Percentiles rank a stretch among this genome's conserved stretches.
phyloP scores from a whole-genome alignment of 805 yeast genomes.

The Wickerhamomyces alni region DNA sequence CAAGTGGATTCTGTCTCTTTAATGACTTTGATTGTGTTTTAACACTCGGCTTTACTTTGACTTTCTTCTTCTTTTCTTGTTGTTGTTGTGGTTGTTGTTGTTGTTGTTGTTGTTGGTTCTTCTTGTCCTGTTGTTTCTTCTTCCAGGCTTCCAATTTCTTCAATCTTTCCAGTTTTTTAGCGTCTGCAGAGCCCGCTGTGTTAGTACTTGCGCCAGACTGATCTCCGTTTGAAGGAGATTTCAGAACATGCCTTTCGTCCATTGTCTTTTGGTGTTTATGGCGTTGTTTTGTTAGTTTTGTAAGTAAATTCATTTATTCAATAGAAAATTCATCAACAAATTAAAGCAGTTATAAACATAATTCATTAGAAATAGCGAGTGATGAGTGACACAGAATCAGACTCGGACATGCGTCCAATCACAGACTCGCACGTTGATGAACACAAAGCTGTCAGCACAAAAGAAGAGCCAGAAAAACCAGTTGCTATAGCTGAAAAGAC shows the following conservation, averaged over 20 bases:
- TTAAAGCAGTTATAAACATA: too few relatives aligned
- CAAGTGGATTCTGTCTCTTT: conserved; percentile 19
- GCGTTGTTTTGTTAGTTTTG: too few relatives aligned
- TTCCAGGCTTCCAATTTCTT: conserved; percentile 49
- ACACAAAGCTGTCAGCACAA: background rate
- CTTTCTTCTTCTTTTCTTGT: background rate
- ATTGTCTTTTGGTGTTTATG: too few relatives aligned
- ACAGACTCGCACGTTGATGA: background rate
- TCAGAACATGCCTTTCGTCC: conserved; percentile 10
- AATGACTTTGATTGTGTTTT: background rate
- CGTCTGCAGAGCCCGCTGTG: conserved; percentile 5
- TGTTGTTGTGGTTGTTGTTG: background rate
- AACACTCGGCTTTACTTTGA: background rate
- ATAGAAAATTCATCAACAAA: too few relatives aligned
- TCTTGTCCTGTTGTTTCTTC: conserved; percentile 28
- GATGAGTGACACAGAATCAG: background rate
- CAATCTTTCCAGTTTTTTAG: conserved; percentile 26
- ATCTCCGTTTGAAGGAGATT: background rate
- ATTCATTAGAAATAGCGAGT: too few relatives aligned
- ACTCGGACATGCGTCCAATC: background rate
- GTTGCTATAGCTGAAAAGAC: too few relatives aligned
- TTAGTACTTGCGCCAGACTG: conserved; percentile 2
- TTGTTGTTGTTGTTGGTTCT: conserved; percentile 17
- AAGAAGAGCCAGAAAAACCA: background rate
- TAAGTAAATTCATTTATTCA: too few relatives aligned